A percentile compares a stretch with the other conserved stretches of the same genome.
Evolutionary conservation across 768 basidiomycete genomes (phyloP).

Genomic region (Floccularia luteovirens): DNA sequence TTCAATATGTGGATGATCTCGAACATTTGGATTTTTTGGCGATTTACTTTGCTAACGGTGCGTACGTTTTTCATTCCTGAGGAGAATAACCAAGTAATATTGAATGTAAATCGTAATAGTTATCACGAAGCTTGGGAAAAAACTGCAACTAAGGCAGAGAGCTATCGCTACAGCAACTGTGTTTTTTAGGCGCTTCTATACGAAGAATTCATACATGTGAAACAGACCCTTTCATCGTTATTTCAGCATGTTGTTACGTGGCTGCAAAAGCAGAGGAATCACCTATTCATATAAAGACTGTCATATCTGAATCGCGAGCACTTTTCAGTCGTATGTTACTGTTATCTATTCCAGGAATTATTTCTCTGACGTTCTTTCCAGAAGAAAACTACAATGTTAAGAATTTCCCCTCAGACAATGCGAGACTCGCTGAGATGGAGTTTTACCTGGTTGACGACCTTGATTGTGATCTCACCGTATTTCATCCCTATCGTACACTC

Average conservation of each 20-base stretch:
- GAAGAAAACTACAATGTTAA: slow-evolving; percentile 68
- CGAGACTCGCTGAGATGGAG: slow-evolving; percentile 97
- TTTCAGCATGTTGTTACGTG: slow-evolving; percentile 91
- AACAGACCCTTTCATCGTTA: slow-evolving; percentile 90
- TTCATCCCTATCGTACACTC: slow-evolving; percentile 92
- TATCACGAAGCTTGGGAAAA: slow-evolving; percentile 83
- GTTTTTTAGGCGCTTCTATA: slow-evolving; percentile 94
- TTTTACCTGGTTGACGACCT: slow-evolving; percentile 97
- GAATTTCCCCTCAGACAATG: slow-evolving; percentile 80
- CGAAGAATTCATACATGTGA: slow-evolving; percentile 95
- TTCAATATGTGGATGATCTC: slow-evolving; percentile 70
- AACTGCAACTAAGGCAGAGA: slow-evolving; percentile 76
- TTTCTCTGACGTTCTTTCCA: slow-evolving; percentile 10
- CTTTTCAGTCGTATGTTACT: slow-evolving; percentile 61
- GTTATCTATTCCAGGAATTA: neutral
- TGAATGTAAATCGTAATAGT: slow-evolving; percentile 34
- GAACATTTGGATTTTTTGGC: slow-evolving; percentile 75
- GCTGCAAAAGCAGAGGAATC: slow-evolving; percentile 97
- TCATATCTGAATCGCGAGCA: slow-evolving; percentile 74
- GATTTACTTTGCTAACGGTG: slow-evolving; percentile 87
- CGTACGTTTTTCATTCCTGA: slow-evolving; percentile 7
- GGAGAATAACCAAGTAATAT: too few relatives aligned
- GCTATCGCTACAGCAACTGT: slow-evolving; percentile 92
- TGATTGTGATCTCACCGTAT: slow-evolving; percentile 89
- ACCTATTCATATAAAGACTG: slow-evolving; percentile 89